Conservation (phyloP, 768 basidiomycete genomes). For the Lentinula raphanica region DNA sequence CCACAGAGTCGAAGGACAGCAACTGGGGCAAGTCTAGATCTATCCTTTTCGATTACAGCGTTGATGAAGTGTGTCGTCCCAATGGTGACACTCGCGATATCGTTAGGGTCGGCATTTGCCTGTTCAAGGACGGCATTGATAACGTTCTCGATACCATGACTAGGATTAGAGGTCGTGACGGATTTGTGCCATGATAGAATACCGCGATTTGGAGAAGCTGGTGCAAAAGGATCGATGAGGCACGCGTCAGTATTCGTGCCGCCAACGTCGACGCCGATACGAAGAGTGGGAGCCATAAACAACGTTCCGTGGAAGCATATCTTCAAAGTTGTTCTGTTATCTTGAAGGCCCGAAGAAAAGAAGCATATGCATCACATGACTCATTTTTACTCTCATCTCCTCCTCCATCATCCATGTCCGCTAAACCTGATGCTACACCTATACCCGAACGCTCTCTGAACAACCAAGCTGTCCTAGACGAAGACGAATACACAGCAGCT, state of each 20-base stretch:
- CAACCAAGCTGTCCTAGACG: conserved; percentile 69
- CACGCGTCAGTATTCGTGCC: conserved; percentile 8
- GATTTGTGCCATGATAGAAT: conserved; percentile 33
- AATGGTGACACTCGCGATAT: conserved; percentile 43
- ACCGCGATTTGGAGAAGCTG: conserved; percentile 19
- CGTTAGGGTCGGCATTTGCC: conserved; percentile 22
- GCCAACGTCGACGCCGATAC: conserved; percentile 8
- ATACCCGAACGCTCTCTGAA: conserved; percentile 56
- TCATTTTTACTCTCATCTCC: not conserved
- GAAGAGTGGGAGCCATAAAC: conserved; percentile 2
- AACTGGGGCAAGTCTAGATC: conserved; percentile 40
- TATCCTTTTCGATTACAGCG: conserved; percentile 46
- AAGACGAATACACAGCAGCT: conserved; percentile 92
- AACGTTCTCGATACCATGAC: conserved; percentile 43
- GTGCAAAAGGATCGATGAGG: conserved; percentile 11
- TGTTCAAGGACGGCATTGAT: conserved; percentile 33
- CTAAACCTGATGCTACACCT: not conserved
- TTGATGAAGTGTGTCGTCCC: conserved; percentile 54
- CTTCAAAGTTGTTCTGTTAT: not conserved
- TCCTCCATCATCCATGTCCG: not conserved
- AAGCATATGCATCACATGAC: not conserved
- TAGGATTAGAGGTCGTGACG: conserved; percentile 47
- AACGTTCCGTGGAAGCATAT: not conserved
- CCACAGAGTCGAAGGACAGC: conserved; percentile 56
- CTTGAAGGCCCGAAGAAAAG: not conserved